A percentile compares a stretch with the other conserved stretches of the same genome.
phyloP scores from a whole-genome alignment of 345 rosid genomes.

The Luvunga scandens region DNA sequence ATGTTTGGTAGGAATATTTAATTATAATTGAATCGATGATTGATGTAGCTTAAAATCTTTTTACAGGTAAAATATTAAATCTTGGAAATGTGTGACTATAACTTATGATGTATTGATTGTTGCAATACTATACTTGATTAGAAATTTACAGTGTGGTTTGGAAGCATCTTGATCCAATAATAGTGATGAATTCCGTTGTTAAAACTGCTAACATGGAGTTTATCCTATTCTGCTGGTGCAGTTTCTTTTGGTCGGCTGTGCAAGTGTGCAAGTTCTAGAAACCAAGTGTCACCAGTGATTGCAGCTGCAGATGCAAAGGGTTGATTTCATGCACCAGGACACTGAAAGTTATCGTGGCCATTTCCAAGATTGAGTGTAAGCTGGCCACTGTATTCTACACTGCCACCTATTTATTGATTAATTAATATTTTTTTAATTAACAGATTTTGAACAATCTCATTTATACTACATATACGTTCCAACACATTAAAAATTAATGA shows the following conservation, averaged over 20 bases:
- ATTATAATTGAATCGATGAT: background rate
- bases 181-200: no score
- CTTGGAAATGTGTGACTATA: no score
- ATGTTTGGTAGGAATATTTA: no score
- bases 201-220: no score
- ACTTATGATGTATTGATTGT: no score
- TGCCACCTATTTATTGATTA: background rate
- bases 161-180: background rate
- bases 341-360: constrained; percentile 53
- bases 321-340: constrained; percentile 42
- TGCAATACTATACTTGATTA: no score
- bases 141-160: background rate
- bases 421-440: no score
- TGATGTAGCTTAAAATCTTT: background rate
- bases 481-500: no score
- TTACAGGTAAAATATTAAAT: background rate
- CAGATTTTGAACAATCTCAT: no score
- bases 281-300: constrained; percentile 77
- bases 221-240: no score
- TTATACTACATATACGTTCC: no score
- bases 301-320: constrained; percentile 64
- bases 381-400: constrained; percentile 7
- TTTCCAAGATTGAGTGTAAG: constrained; percentile 68
- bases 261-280: constrained; percentile 69
- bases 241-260: no score